These are phyloP conservation scores for Nitzschia palea DNA, from an alignment of 108 stramenopile species.

Conservation along the genomic window DNA sequence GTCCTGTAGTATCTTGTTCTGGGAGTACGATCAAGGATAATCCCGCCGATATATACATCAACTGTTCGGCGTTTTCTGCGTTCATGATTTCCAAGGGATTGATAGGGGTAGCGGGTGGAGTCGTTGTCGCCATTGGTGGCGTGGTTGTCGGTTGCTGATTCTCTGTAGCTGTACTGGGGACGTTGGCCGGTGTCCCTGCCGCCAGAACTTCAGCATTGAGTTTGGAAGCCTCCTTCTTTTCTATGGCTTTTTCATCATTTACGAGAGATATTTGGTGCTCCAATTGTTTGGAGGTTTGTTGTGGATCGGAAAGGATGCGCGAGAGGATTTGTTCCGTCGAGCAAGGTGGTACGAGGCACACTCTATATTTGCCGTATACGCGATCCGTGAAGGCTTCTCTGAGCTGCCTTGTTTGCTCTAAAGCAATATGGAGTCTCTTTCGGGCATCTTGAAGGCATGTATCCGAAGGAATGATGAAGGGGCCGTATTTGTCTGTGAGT, in stretches of 20 bases:
- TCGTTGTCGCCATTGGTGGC: neutral
- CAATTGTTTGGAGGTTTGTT: conserved; percentile 12
- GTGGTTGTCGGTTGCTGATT: neutral
- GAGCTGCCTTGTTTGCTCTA: conserved; percentile 71
- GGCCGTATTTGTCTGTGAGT: conserved; percentile 44
- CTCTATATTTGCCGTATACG: conserved; percentile 72
- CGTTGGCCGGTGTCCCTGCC: neutral
- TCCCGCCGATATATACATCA: conserved; percentile 61
- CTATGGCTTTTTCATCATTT: conserved; percentile 59
- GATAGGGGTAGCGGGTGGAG: neutral
- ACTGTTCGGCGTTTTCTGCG: conserved; percentile 55
- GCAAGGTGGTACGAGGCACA: conserved; percentile 56
- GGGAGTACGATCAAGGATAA: conserved; percentile 68
- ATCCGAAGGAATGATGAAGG: conserved; percentile 62
- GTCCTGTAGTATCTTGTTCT: conserved; percentile 32
- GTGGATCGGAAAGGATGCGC: conserved; percentile 48
- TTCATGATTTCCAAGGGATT: conserved; percentile 13
- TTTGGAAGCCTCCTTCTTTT: conserved; percentile 59
- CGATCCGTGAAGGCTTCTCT: conserved; percentile 73
- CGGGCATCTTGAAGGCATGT: conserved; percentile 64
- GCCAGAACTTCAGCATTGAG: conserved; percentile 29
- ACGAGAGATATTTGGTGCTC: conserved; percentile 22
- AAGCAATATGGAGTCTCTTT: conserved; percentile 54
- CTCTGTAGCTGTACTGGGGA: neutral
- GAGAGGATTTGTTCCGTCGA: conserved; percentile 19